Evolutionary conservation across 768 basidiomycete genomes (phyloP), one percentile per base, ranked within the genome.

Genomic region (Termitomyces sp.): DNA sequence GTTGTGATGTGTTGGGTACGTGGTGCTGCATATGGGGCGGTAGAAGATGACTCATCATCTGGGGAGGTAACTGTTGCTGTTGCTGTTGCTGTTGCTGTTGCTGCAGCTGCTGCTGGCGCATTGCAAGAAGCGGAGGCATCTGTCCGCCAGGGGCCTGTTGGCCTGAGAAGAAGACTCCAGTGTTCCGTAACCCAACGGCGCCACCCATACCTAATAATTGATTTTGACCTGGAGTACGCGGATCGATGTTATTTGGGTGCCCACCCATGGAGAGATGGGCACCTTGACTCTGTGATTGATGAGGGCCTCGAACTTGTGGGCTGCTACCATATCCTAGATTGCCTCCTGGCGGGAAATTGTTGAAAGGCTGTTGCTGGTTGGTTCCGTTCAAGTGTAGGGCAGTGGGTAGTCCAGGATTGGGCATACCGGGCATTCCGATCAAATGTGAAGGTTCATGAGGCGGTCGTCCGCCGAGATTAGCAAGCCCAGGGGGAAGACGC

Each of bases 401-500:
- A 46, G 72, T 69, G 59, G 81, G 82, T 40, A 82, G 64, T 5
- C 73, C 73, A 19, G 73, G 74, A 41, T 78, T 72, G 23, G 74
- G 71, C 56, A 76, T 67, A 19, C 75, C 75, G 50, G 75, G 71
- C 64, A 83, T 71, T 30, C 82, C 78, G 28, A 81, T 64, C 63
- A 85, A 86, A 62, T 88, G 89, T 9, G 78, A 77, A 21, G 87
- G 82, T 50, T 91, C 90, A 61, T 90, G 89, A 3, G 89, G 89
- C 23, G 89, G 89, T 7, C 90, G 84, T 43, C 82, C 89, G 30
- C 90, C 91, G 19, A 92, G 79, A 64, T 91, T 91, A 12, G 90
- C 89, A 40, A 92, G 74, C 33, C 89, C 90, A 15, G 89, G 89
- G 12, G 90, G 90, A 35, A 92, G 71, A 43, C 88, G 81, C 64